These are phyloP conservation scores for Excoecaria cochinchinensis DNA, from an alignment of 345 rosid species.

Conservation along the genomic window DNA sequence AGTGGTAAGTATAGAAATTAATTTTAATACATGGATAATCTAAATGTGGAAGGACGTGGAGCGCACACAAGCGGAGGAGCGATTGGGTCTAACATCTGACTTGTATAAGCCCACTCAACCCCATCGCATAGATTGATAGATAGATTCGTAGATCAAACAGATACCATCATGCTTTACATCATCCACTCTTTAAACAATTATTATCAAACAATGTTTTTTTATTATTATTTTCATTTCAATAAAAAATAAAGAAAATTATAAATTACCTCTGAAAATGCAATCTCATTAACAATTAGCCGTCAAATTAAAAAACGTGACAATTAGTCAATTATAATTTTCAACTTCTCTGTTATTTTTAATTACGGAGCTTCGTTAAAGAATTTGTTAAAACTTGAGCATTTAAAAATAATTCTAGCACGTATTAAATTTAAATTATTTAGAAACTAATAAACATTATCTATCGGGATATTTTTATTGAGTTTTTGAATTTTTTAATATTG, in stretches of 20 bases:
- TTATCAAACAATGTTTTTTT: not conserved
- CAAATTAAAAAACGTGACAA: no score
- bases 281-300: no score
- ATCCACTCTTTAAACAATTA: constrained; percentile 9
- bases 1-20: not conserved
- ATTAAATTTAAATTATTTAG: no score
- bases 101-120: constrained; percentile 43
- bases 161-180: constrained; percentile 51
- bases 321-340: no score
- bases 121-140: constrained; percentile 33
- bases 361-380: no score
- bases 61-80: not conserved
- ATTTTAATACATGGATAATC: not conserved
- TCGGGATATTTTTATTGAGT: no score
- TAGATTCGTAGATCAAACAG: constrained; percentile 45
- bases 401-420: no score
- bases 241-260: not conserved
- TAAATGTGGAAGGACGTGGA: constrained; percentile 12
- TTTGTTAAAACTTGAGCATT: no score
- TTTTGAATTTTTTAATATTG: no score
- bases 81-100: constrained; percentile 38
- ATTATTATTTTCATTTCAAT: not conserved
- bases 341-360: no score
- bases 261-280: no score
- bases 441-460: no score